Base-by-base conservation (phyloP, 495 filamentous ascomycete genomes). In the Daldinia vernicosa region DNA sequence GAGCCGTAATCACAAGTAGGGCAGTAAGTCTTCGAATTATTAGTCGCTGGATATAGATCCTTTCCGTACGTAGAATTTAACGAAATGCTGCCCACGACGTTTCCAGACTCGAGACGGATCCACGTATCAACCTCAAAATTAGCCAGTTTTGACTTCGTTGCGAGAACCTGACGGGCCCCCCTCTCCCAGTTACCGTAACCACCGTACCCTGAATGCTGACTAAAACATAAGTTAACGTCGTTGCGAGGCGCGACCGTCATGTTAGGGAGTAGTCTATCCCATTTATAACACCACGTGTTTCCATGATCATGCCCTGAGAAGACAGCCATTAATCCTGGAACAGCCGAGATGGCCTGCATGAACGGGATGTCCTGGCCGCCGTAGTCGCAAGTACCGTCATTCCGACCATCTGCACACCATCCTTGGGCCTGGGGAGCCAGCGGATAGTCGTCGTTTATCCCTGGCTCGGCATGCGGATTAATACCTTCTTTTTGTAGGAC, bases 301-400 rank as follows among this genome's bases (percentile, higher is more conserved):
- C 87, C 87, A 76, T 94, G 90, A 67, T 93, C 90, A 65, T 93
- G 91, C 1, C 90, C 91, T 9, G 84, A 87, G 70, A 91, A 91
- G 0, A 90, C 75, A 1, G 85, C 89, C 64, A 91, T 83, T 37
- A 93, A 59, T 0, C 89, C 88, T 2, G 82, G 78, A 0, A 86
- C 88, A 4, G 82, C 71, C 2, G 85, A 76, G 39, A 93, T 71
- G 0, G 89, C 88, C 43, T 84, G 67, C 89, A 93, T 91, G 71
- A 94, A 93, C 1, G 82, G 79, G 4, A 80, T 74, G 64, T 94
- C 90, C 60, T 89, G 84, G 2, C 84, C 84, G 19, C 85, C 86
- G 26, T 83, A 83, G 4, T 19, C 64, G 47, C 82, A 83, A 6
- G 40, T 64, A 22, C 71, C 75, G 19, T 79, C 78, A 1, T 79